phyloP scores from a whole-genome alignment of 2,329 filamentous ascomycete genomes.

The Aspergillus fischeri region DNA sequence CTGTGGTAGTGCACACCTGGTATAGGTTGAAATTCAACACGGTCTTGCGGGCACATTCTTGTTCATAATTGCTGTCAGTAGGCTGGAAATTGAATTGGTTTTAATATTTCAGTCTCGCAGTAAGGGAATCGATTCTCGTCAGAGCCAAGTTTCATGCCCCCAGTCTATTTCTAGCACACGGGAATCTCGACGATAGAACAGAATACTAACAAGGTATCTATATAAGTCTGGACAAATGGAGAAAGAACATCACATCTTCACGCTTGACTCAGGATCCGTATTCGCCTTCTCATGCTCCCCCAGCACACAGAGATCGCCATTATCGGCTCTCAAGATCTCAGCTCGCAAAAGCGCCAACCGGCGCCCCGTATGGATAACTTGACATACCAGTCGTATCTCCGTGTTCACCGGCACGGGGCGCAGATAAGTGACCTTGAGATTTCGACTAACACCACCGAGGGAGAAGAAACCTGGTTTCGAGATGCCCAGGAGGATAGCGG shows the following conservation, averaged over 20 bases:
- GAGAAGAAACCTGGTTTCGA: slow-evolving; percentile 59
- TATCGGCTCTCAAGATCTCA: slow-evolving; percentile 51
- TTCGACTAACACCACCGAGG: slow-evolving; percentile 60
- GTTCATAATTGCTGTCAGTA: not conserved
- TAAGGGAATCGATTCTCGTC: not conserved
- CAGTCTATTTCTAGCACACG: not conserved
- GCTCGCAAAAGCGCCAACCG: slow-evolving; percentile 52
- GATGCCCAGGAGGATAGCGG: slow-evolving; percentile 54
- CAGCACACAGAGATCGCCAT: slow-evolving; percentile 52
- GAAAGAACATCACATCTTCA: slow-evolving; percentile 7
- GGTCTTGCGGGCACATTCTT: not conserved
- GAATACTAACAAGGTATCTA: not conserved
- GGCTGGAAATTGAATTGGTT: not conserved
- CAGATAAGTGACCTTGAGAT: slow-evolving; percentile 64
- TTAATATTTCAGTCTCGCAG: not conserved
- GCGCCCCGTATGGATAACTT: slow-evolving; percentile 56
- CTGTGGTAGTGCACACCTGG: not conserved
- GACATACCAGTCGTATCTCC: slow-evolving; percentile 52
- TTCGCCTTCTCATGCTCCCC: slow-evolving; percentile 65
- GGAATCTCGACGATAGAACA: not conserved
- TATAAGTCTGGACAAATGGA: not conserved
- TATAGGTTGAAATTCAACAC: not conserved
- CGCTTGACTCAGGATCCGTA: slow-evolving; percentile 45
- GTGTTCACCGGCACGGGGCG: slow-evolving; percentile 55
- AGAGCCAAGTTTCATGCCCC: not conserved